Evolutionary conservation across 2,329 filamentous ascomycete species (phyloP).

Genomic region (Pseudocercospora ulei): DNA sequence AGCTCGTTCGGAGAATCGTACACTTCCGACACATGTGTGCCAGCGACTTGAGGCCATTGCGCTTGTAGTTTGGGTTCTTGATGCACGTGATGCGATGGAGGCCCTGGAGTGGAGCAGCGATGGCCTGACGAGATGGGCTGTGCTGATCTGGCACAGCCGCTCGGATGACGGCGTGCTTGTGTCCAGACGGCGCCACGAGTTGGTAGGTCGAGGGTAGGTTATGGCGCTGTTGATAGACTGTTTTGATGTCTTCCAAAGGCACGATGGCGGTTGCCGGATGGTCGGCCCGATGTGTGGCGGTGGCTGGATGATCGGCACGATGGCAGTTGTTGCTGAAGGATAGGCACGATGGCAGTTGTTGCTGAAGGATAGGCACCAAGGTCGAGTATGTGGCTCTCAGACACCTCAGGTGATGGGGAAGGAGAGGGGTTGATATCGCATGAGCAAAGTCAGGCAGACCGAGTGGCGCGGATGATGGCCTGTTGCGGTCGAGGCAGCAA

Average conservation of each 20-base stretch:
- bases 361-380: too few relatives aligned
- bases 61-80: constrained; percentile 25
- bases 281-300: too few relatives aligned
- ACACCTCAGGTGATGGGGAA: too few relatives aligned
- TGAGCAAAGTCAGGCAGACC: too few relatives aligned
- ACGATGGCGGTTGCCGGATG: constrained; percentile 8
- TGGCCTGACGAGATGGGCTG: neutral
- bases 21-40: constrained; percentile 26
- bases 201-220: constrained; percentile 22
- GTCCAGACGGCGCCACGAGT: constrained; percentile 13
- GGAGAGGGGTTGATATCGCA: too few relatives aligned
- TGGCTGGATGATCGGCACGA: too few relatives aligned
- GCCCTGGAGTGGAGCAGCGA: constrained; percentile 13
- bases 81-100: constrained; percentile 25
- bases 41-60: constrained; percentile 21
- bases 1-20: constrained; percentile 1
- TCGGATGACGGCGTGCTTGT: constrained; percentile 3
- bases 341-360: too few relatives aligned
- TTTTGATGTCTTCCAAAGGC: constrained; percentile 20
- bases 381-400: too few relatives aligned
- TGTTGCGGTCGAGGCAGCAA: too few relatives aligned
- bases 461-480: too few relatives aligned
- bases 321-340: too few relatives aligned
- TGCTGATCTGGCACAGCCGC: neutral
- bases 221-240: constrained; percentile 20